Conservation (phyloP, 2,329 filamentous ascomycete genomes). For the Orbilia oligospora region DNA sequence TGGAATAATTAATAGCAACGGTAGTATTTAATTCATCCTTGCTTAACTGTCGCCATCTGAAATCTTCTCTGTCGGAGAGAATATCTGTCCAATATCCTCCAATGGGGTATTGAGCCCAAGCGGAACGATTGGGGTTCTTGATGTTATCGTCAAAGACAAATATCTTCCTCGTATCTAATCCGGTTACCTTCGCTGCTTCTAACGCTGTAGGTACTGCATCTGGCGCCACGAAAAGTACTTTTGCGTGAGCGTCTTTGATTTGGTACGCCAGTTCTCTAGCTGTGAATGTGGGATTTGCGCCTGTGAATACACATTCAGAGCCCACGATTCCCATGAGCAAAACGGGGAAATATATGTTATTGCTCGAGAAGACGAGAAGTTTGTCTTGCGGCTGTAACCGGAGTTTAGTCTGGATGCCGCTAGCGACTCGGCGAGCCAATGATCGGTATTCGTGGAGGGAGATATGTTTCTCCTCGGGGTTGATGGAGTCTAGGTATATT, state of each 20-base stretch:
- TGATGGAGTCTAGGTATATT: slow-evolving; percentile 73
- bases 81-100: slow-evolving; percentile 77
- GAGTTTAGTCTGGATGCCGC: slow-evolving; percentile 68
- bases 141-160: slow-evolving; percentile 76
- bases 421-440: slow-evolving; percentile 78
- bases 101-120: slow-evolving; percentile 65
- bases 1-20: slow-evolving; percentile 83
- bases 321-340: slow-evolving; percentile 81
- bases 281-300: slow-evolving; percentile 80
- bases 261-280: slow-evolving; percentile 81
- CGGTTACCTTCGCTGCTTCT: slow-evolving; percentile 75
- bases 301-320: slow-evolving; percentile 83
- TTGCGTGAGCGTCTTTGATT: slow-evolving; percentile 78
- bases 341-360: slow-evolving; percentile 80
- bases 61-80: slow-evolving; percentile 72
- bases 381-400: slow-evolving; percentile 76
- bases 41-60: slow-evolving; percentile 75
- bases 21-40: slow-evolving; percentile 71
- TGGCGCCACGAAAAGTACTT: slow-evolving; percentile 75
- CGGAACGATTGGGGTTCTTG: slow-evolving; percentile 53
- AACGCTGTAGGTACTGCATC: slow-evolving; percentile 75
- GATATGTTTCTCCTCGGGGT: slow-evolving; percentile 77
- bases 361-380: slow-evolving; percentile 80
- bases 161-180: slow-evolving; percentile 72
- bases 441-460: slow-evolving; percentile 77